Evolutionary conservation across 257 asterid genomes (phyloP), one percentile per base, ranked within the genome.

Genomic region (Linderniella brevidens): DNA sequence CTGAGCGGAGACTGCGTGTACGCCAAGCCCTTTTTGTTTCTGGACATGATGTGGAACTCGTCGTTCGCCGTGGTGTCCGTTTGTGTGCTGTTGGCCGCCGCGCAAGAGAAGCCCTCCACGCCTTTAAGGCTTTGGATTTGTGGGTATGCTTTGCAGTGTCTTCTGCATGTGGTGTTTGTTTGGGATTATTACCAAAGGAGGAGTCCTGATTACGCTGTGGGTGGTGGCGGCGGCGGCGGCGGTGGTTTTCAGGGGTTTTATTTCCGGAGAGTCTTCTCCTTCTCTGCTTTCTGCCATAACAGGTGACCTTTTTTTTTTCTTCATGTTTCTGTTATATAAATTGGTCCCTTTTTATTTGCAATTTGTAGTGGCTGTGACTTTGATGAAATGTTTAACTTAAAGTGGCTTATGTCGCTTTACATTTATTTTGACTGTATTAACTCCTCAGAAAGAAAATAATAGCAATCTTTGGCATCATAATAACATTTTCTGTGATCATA

Each of bases 141-240:
- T 52, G 96, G 90, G 12, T 86, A 86, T 65, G 96, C 93, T 55
- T 41, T 86, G 42, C 94, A 77, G 73, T 78, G 86, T 57, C 68
- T 78, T 50, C 72, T 86, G 68, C 93, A 81, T 41, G 79, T 78
- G 37, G 83, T 70, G 11, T 76, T 86, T 58, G 73, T 78, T 35
- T 81, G 78, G 80, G 67, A 64, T 57, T 83, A 81, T 12, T 70
- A 58, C 50, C 78, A 68, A 48, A 77, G 70, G 17, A 58, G 54
- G 56, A 50, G 41, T 47, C 67, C 64, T 58, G 32, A 25, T 25
- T 25, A 25, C 6, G 32, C 32, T 25, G 32, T 25, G 32, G 32
- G 6, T 6, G 32, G 32, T 25, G 32, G 32, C 6, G 32, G 32
- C 6, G 32, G 6, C 6, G 32, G 32, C 6, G 32, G 6, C 6